Conservation (phyloP, 306 rosid genomes). For the Nissolia schottii region DNA sequence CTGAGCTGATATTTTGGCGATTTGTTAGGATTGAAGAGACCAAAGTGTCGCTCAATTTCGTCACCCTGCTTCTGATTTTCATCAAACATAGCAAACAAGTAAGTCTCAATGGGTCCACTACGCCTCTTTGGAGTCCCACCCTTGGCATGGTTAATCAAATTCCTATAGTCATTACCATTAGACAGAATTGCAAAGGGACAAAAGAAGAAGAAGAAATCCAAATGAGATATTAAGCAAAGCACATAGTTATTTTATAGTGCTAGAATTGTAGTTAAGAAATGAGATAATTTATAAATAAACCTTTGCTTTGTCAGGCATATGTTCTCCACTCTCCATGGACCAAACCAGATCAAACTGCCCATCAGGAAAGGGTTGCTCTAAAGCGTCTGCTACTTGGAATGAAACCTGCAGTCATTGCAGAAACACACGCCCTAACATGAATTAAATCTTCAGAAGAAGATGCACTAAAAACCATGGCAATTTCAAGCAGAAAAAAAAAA, state of each 20-base stretch:
- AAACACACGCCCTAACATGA: neutral
- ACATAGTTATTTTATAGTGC: neutral
- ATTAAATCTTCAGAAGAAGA: neutral
- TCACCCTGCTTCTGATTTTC: too few relatives aligned
- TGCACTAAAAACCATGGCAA: neutral
- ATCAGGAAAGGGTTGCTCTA: conserved; percentile 75
- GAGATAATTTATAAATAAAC: conserved; percentile 18
- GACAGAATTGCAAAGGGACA: too few relatives aligned
- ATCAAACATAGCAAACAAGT: too few relatives aligned
- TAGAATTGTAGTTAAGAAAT: neutral
- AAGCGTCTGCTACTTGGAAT: conserved; percentile 83
- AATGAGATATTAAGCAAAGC: neutral
- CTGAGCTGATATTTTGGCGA: too few relatives aligned
- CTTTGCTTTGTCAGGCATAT: conserved; percentile 96
- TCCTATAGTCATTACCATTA: too few relatives aligned
- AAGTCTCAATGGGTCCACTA: too few relatives aligned
- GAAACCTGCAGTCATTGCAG: conserved; percentile 50
- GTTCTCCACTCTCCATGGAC: conserved; percentile 99
- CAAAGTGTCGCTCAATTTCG: too few relatives aligned
- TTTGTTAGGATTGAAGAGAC: too few relatives aligned
- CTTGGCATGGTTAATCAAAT: too few relatives aligned
- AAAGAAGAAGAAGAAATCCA: too few relatives aligned
- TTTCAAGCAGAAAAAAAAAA: neutral
- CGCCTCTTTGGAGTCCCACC: too few relatives aligned
- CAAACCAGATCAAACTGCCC: conserved; percentile 78